phyloP scores from a whole-genome alignment of 192 early-diverging fungal genomes.

The Backusella luteola region DNA sequence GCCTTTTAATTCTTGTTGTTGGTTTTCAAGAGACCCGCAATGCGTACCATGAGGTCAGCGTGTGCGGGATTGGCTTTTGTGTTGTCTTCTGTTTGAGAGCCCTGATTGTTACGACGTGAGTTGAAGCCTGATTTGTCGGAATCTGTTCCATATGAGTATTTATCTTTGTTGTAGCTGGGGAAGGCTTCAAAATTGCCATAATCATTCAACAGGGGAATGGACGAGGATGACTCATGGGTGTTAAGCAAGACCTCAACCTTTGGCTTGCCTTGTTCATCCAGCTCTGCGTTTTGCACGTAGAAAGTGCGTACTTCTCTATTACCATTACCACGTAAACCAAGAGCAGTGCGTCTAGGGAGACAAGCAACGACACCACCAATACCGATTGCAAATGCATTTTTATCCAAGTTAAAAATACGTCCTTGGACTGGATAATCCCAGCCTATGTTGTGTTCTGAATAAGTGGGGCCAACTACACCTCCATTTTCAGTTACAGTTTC shows the following conservation, averaged over 20 bases:
- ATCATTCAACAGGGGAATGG: background rate
- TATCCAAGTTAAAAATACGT: conserved; percentile 54
- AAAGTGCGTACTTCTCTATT: conserved; percentile 48
- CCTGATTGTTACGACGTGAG: background rate
- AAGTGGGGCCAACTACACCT: conserved; percentile 46
- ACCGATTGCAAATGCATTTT: conserved; percentile 53
- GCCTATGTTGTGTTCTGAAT: conserved; percentile 40
- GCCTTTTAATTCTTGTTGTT: conserved; percentile 1
- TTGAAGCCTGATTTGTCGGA: conserved; percentile 1
- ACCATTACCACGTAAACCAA: conserved; percentile 8
- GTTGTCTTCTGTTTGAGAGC: conserved; percentile 10
- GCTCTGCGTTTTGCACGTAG: conserved; percentile 60
- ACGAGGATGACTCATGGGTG: background rate
- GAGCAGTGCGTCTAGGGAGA: conserved; percentile 37
- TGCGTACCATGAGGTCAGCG: conserved; percentile 18
- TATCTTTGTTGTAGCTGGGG: background rate
- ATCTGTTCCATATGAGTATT: background rate
- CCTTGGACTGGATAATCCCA: conserved; percentile 51
- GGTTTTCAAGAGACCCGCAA: conserved; percentile 10
- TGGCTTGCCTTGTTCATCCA: conserved; percentile 49
- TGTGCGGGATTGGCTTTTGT: conserved; percentile 24
- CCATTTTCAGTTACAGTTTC: conserved; percentile 2
- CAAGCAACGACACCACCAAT: conserved; percentile 62
- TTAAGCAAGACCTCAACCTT: conserved; percentile 21
- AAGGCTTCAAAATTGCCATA: background rate